Base-by-base conservation (phyloP, 2,329 filamentous ascomycete species). In the Diaporthe aspalathi region DNA sequence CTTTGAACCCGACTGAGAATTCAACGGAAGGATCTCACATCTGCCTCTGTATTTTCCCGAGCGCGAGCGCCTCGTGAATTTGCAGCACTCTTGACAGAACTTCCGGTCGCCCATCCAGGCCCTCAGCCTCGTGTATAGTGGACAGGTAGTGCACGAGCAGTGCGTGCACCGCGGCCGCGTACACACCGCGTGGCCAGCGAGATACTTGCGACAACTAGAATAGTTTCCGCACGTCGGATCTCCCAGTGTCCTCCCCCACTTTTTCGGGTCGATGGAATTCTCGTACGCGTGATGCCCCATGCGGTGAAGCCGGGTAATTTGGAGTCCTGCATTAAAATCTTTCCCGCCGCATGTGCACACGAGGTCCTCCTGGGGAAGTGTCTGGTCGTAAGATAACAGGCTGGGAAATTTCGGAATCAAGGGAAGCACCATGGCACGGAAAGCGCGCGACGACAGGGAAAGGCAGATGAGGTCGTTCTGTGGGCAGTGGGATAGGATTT, bases 401-500 rank as follows among this genome's bases (percentile, higher is more conserved):
- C 27, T 14, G 6, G 5, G n/a, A n/a, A n/a, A n/a, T n/a, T n/a
- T n/a, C 12, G 32, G 32, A 2, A 56, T 16, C 53, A 40, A 22
- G 11, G 53, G 32, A 7, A 56, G 53, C 32, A 32, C 16, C 12
- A 56, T 20, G 32, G 20, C 29, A 5, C 53, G 53, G 5, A 56
- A 14, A 2, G 20, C 5, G 12, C 16, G 32, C 16, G 53, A 56
- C 5, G 53, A 22, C 9, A 56, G 32, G 9, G 53, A 56, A 1
- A 56, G 53, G 32, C 53, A 56, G 5, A 56, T 16, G 32, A 38
- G 53, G n/a, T 56, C 53, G n/a, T 56, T 56, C 5, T 22, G n/a
- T 22, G 9, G 32, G 32, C 53, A 56, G n/a, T 56, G 29, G 2
- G 32, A 38, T 14, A 56, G n/a, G 14, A 56, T 56, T 12, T 56